Evolutionary conservation across 1,139 yeast species (phyloP).

Genomic region (Nakaseomyces kungkrabaensis): DNA sequence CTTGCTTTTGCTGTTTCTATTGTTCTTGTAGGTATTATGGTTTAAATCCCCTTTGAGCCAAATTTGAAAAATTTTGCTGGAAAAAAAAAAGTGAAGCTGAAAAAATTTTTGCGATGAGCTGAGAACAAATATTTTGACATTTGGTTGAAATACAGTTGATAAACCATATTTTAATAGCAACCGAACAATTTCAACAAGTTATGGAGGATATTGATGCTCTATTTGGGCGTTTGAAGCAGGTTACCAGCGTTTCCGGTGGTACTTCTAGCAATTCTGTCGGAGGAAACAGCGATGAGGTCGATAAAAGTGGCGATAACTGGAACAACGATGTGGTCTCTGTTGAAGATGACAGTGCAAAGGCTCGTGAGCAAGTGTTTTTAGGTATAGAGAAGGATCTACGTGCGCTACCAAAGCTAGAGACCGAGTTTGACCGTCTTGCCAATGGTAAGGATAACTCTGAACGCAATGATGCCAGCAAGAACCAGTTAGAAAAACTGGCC

Average conservation of each 20-base stretch:
- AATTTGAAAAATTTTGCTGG: too few relatives aligned
- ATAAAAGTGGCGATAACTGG: conserved; percentile 1
- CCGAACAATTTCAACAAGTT: neutral
- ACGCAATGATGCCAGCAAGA: conserved; percentile 7
- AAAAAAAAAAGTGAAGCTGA: neutral
- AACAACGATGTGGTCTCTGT: conserved; percentile 15
- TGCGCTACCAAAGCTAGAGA: conserved; percentile 23
- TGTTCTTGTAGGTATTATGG: too few relatives aligned
- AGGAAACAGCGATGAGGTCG: neutral
- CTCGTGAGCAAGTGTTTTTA: conserved; percentile 18
- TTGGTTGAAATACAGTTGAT: neutral
- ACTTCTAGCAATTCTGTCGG: neutral
- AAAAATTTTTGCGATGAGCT: conserved; percentile 2
- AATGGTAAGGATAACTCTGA: too few relatives aligned
- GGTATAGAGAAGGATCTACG: conserved; percentile 23
- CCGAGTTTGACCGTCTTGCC: conserved; percentile 21
- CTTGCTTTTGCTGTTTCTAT: too few relatives aligned
- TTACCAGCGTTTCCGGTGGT: neutral
- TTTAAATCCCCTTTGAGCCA: too few relatives aligned
- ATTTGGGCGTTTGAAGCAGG: conserved; percentile 1
- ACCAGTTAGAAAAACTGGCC: conserved; percentile 8
- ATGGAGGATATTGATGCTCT: conserved; percentile 1
- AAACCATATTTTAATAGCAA: neutral
- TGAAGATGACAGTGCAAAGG: conserved; percentile 10
- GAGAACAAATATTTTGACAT: neutral